Percentiles rank a stretch among this genome's conserved stretches.
These are phyloP conservation scores for Venturia pyrina DNA, from an alignment of 2,329 filamentous ascomycete species.

Conservation along the genomic window DNA sequence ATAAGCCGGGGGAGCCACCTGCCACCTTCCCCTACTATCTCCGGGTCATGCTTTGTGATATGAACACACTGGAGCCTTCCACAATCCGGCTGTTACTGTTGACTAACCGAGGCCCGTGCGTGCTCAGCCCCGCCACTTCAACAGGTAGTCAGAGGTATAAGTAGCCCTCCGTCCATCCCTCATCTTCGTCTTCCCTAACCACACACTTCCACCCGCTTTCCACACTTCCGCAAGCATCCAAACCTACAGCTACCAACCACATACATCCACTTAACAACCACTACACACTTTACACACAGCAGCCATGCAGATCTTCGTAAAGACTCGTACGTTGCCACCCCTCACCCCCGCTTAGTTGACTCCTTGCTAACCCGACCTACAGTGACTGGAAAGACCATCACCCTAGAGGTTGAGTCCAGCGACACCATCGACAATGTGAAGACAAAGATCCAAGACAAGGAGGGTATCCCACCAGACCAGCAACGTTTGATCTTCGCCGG, in stretches of 20 bases:
- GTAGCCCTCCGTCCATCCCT: not conserved
- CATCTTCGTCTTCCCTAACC: not conserved
- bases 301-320: conserved; percentile 96
- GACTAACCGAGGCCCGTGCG: not conserved
- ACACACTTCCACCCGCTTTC: not conserved
- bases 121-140: not conserved
- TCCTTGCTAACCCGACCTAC: conserved; percentile 24
- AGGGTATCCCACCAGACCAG: conserved; percentile 92
- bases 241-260: not conserved
- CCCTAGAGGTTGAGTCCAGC: conserved; percentile 57
- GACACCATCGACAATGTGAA: conserved; percentile 97
- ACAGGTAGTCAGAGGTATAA: not conserved
- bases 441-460: conserved; percentile 96
- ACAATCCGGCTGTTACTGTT: not conserved
- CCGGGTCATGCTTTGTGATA: conserved; percentile 1
- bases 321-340: conserved; percentile 63
- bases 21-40: too few relatives aligned
- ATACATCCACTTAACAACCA: not conserved
- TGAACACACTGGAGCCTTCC: not conserved
- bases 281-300: conserved; percentile 22
- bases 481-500: conserved; percentile 95
- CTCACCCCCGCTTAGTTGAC: conserved; percentile 18
- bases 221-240: not conserved
- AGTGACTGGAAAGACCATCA: conserved; percentile 61
- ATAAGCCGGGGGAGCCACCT: too few relatives aligned